Conservation (phyloP, 257 asterid genomes). For the Fraxinus quadrangulata region DNA sequence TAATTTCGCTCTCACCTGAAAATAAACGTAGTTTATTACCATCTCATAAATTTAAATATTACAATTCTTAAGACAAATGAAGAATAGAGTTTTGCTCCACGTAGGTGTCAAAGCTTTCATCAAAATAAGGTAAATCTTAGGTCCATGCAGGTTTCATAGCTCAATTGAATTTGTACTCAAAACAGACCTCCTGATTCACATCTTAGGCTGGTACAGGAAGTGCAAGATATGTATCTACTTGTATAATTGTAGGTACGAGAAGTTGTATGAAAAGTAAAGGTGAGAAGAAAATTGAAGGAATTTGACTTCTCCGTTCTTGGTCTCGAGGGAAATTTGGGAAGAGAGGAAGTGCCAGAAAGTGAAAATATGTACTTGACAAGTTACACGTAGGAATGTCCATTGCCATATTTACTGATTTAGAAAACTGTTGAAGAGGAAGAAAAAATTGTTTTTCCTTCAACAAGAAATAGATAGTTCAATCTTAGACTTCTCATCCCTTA, state of each 20-base stretch:
- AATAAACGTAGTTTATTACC: slow-evolving; percentile 10
- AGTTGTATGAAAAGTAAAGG: background rate
- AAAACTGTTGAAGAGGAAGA: background rate
- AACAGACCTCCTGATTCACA: too few species aligned
- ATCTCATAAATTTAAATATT: background rate
- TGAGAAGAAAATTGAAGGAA: background rate
- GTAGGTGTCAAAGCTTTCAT: background rate
- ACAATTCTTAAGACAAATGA: background rate
- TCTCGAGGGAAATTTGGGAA: background rate
- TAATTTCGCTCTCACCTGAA: slow-evolving; percentile 82
- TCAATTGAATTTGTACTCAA: too few species aligned
- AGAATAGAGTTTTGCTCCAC: background rate
- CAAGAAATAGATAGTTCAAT: background rate
- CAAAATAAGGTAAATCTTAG: too few species aligned
- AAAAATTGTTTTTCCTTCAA: background rate
- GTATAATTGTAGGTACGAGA: background rate
- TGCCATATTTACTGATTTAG: background rate
- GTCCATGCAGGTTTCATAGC: too few species aligned
- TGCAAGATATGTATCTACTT: background rate
- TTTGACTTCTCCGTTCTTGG: background rate
- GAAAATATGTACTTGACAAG: background rate
- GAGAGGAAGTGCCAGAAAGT: background rate
- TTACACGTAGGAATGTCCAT: background rate
- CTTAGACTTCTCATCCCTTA: background rate
- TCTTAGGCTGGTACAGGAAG: background rate